Percentiles rank a stretch among this genome's conserved stretches.
Conservation (phyloP, 2,329 filamentous ascomycete species). For the Xylariales sp. region DNA sequence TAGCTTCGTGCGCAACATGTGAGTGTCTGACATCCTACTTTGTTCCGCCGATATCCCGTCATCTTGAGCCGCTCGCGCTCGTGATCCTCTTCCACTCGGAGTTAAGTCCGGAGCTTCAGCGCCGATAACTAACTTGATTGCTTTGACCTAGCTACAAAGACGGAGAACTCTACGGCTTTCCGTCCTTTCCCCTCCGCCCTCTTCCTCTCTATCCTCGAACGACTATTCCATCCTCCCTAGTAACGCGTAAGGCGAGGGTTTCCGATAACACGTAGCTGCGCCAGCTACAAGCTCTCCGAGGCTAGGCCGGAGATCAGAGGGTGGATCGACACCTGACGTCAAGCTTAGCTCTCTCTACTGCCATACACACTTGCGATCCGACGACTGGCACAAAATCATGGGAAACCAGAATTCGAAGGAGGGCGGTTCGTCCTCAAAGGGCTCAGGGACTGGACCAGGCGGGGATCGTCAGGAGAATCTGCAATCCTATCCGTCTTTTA, state of each 20-base stretch:
- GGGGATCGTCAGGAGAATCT: slow-evolving; percentile 51
- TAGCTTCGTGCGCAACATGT: slow-evolving; percentile 19
- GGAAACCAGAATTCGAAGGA: slow-evolving; percentile 71
- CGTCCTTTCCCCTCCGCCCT: slow-evolving; percentile 38
- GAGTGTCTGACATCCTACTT: slow-evolving; percentile 11
- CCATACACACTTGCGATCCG: too few relatives aligned
- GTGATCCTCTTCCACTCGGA: slow-evolving; percentile 9
- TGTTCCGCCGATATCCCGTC: slow-evolving; percentile 11
- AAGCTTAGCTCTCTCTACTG: too few relatives aligned
- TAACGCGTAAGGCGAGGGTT: slow-evolving; percentile 18
- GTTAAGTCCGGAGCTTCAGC: slow-evolving; percentile 3
- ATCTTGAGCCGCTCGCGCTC: slow-evolving; percentile 11
- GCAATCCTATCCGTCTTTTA: slow-evolving; percentile 86
- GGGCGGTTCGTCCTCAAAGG: slow-evolving; percentile 46
- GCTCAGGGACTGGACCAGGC: slow-evolving; percentile 31
- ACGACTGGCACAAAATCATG: slow-evolving; percentile 44
- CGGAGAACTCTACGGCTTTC: slow-evolving; percentile 44
- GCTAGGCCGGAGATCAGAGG: slow-evolving; percentile 1
- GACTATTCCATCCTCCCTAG: slow-evolving; percentile 51
- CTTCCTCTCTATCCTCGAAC: slow-evolving; percentile 45
- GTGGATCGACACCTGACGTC: background rate
- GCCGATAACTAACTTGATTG: slow-evolving; percentile 22
- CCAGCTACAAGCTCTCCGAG: background rate
- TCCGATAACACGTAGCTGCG: background rate
- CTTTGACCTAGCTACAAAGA: slow-evolving; percentile 35